Base-by-base conservation (phyloP, 2,329 filamentous ascomycete genomes). In the Penicillium concentricum region DNA sequence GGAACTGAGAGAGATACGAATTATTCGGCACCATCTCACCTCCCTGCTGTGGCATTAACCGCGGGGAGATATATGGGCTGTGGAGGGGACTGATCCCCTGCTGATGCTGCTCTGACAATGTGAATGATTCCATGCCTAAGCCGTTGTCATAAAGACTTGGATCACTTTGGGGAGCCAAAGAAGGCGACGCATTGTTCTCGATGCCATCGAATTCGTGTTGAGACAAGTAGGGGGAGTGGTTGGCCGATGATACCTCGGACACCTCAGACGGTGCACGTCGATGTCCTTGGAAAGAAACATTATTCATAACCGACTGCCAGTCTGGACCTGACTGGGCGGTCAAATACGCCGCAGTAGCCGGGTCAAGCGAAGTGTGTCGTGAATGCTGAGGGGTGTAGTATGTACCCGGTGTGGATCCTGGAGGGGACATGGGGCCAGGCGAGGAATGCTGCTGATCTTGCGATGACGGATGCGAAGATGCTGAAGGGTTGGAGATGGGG, bases 221-320 rank as follows among this genome's bases (percentile, higher is more conserved):
- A 28, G 83, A 84, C 56, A 96, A 77, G 69, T 91, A 91, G 4
- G 93, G 93, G 18, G 93, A 97, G 24, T 87, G 89, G 22, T 90
- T 87, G 16, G 87, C 90, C 18, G 91, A 96, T 2, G 85, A 96
- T 6, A 96, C 87, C 64, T 97, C 93, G 3, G 92, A 96, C 68
- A 88, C 91, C 66, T 97, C 93, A n/a, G 92, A 97, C 1, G 91
- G 90, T 37, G 85, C 87, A 68, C 92, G 86, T 65, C 92, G 84
- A 71, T 97, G 93, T n/a, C 84, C 81, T 63, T 90, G 88, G 69
- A 96, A 97, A 58, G 80, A 77, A 37, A 78, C 76, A 64, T 82
- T 82, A 69, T 78, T 79, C 59, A 81, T 73, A 69, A 82, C 76
- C 34, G 79, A 78, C 56, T 76, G 74, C 85, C 86, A 88, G 60